These are phyloP conservation scores for Gracilaria domingensis DNA, from an alignment of 23 red algal species.

Conservation along the genomic window DNA sequence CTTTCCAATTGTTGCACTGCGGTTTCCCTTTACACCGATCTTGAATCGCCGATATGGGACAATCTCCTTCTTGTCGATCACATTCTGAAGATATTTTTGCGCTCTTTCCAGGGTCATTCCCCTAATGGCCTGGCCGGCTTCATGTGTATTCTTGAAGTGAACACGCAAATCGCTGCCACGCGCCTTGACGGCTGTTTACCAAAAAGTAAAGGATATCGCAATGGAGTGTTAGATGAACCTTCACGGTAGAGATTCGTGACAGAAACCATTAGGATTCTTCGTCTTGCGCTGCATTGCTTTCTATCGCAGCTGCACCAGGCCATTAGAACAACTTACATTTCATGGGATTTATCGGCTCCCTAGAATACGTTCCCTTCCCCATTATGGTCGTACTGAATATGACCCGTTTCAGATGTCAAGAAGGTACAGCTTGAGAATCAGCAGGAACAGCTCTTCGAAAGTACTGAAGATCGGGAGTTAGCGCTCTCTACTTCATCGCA, in stretches of 20 bases:
- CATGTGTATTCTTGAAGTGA: constrained; percentile 99
- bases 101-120: constrained; percentile 88
- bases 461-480: too few relatives aligned
- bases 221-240: not conserved
- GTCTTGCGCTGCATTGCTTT: not conserved
- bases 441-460: not conserved
- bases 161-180: constrained; percentile 93
- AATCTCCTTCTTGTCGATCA: constrained; percentile 99
- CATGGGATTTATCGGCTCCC: constrained; percentile 71
- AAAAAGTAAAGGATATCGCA: constrained; percentile 11
- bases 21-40: constrained; percentile 98
- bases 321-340: constrained; percentile 73
- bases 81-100: constrained; percentile 89
- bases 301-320: not conserved
- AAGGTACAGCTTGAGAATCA: not conserved
- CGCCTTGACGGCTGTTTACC: constrained; percentile 78
- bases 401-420: not conserved
- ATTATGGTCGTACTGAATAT: not conserved
- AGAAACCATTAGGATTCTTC: not conserved
- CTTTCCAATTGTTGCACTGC: constrained; percentile 88
- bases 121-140: constrained; percentile 84
- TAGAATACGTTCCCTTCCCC: constrained; percentile 71
- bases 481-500: not conserved
- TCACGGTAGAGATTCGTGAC: not conserved
- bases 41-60: constrained; percentile 95